Conservation (phyloP, 805 yeast genomes). For the Wickerhamiella musiphila region DNA sequence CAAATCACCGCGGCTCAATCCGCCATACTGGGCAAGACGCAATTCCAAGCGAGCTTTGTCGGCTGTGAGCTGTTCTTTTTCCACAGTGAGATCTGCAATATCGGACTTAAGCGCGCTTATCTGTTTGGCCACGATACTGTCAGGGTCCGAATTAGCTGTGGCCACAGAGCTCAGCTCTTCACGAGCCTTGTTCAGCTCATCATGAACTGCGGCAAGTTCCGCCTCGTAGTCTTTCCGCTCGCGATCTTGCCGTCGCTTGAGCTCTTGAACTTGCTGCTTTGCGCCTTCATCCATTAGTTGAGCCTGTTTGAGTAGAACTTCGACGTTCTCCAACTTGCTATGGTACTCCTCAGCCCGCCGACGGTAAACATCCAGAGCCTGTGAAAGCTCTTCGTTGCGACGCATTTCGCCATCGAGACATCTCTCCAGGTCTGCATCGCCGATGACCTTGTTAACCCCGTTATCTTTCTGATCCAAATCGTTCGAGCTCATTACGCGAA, state of each 20-base stretch:
- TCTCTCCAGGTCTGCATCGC: constrained; percentile 29
- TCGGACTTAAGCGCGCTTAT: constrained; percentile 38
- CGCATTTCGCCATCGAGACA: constrained; percentile 37
- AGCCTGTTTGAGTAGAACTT: constrained; percentile 47
- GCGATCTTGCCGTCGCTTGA: constrained; percentile 4
- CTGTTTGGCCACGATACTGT: constrained; percentile 24
- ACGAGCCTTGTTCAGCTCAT: neutral
- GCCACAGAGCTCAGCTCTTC: neutral
- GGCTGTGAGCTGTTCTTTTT: constrained; percentile 41
- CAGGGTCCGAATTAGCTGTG: neutral
- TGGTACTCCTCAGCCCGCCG: constrained; percentile 58
- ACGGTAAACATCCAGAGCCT: constrained; percentile 44
- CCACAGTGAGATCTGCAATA: constrained; percentile 41
- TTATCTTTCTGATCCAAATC: constrained; percentile 1
- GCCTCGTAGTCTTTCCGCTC: constrained; percentile 7
- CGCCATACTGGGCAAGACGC: constrained; percentile 28
- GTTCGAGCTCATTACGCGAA: constrained; percentile 9
- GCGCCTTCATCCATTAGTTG: constrained; percentile 42
- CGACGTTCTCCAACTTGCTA: constrained; percentile 60
- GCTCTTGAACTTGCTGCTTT: constrained; percentile 25
- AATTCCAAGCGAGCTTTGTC: constrained; percentile 32
- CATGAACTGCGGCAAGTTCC: constrained; percentile 3
- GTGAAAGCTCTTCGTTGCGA: constrained; percentile 39
- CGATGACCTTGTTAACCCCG: neutral
- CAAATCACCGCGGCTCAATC: constrained; percentile 22